Evolutionary conservation across 2,329 filamentous ascomycete species (phyloP), one percentile per base, ranked within the genome.

Genomic region (Lizonia empirigonia): DNA sequence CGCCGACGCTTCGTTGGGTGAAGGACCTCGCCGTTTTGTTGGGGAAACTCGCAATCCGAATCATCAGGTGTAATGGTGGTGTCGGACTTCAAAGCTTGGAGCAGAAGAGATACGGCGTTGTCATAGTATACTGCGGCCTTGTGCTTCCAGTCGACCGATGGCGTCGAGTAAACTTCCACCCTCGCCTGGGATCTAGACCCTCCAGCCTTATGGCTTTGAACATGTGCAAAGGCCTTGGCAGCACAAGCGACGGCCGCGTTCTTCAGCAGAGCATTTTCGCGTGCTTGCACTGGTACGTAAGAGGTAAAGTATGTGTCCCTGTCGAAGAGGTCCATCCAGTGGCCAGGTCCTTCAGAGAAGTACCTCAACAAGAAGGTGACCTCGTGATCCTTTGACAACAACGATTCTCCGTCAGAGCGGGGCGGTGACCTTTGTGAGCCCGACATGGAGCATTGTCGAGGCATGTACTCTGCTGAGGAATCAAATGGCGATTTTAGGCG

Each of bases 51-150:
- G 40, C 54, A 60, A 16, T 70, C 67, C 12, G 60, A 64, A 22
- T 65, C 64, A 20, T 72, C 68, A 8, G 68, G 60, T 18, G 65
- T 66, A 12, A 58, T 57, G n/a, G 51, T 59, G 1, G 69, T 53
- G 50, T 72, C 69, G 26, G 62, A 60, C 49, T 73, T 72, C 38
- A 74, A 50, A 23, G 70, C 68, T 27, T 72, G 68, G 7, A 73
- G 60, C 7, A 74, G 72, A 2, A 82, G 75, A 3, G 81, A 80
- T 13, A 83, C 79, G 1, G 82, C 81, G 55, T 77, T 76, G 54
- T 85, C 82, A 65, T 85, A 85, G 62, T 85, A 85, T 44, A 83
- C 81, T 0, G 82, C 80, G 2, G 80, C 82, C 54, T 84, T 83
- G 61, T 84, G 82, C 48, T 78, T 80, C 82, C 83, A 85, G 59